phyloP scores from a whole-genome alignment of 208 protist species.

The Acanthamoeba sp. region DNA sequence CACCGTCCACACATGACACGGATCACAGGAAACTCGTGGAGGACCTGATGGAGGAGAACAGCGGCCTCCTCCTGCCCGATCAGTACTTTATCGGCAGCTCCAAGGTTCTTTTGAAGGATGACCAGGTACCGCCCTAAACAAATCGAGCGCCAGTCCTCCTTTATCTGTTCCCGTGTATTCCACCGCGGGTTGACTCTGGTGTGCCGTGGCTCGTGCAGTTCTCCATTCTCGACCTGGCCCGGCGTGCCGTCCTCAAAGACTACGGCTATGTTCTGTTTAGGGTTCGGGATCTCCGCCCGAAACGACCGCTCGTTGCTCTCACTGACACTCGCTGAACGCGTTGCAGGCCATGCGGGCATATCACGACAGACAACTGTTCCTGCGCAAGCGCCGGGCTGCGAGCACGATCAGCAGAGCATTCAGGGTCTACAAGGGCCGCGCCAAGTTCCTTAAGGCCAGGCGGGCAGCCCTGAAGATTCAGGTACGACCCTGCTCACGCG shows the following conservation, averaged over 20 bases:
- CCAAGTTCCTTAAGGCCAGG: background rate
- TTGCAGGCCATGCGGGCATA: background rate
- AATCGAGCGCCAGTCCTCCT: too few relatives aligned
- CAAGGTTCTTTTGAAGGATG: conserved; percentile 40
- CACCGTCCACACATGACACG: background rate
- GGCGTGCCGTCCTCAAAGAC: background rate
- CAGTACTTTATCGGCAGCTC: background rate
- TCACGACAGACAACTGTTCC: background rate
- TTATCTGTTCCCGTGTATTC: too few relatives aligned
- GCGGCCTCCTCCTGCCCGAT: background rate
- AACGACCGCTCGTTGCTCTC: too few relatives aligned
- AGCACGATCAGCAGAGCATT: background rate
- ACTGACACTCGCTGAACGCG: too few relatives aligned
- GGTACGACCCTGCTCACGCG: too few relatives aligned
- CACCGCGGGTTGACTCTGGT: too few relatives aligned
- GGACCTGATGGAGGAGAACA: background rate
- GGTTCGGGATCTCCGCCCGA: background rate
- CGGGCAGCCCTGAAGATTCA: too few relatives aligned
- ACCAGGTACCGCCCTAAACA: too few relatives aligned
- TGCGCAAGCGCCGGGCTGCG: background rate
- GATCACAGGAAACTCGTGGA: background rate
- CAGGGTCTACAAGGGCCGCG: background rate
- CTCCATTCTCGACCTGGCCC: background rate
- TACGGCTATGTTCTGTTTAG: background rate
- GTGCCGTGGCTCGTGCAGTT: background rate